Evolutionary conservation across 257 asterid species (phyloP).

Genomic region (Leptodermis oblonga): DNA sequence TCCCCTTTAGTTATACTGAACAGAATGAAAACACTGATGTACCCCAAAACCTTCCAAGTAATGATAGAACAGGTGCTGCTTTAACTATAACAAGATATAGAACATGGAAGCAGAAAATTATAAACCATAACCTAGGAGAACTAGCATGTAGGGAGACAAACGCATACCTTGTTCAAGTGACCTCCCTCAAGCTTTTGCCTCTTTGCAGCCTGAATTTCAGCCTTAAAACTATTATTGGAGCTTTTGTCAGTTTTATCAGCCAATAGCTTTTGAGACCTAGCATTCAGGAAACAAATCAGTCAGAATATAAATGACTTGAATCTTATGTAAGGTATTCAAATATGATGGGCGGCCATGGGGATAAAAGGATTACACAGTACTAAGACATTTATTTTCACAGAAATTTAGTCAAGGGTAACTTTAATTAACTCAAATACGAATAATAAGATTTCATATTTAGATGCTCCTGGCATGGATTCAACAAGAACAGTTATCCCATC

Average conservation of each 20-base stretch:
- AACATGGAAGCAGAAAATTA: background rate
- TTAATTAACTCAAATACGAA: too few species aligned
- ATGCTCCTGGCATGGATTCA: background rate
- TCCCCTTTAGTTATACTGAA: background rate
- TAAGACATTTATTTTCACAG: background rate
- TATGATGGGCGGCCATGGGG: background rate
- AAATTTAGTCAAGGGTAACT: background rate
- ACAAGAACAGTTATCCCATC: background rate
- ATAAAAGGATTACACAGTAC: background rate
- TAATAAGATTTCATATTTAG: background rate
- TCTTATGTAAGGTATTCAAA: too few species aligned
- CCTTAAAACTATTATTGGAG: conserved; percentile 29
- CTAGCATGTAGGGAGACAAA: conserved; percentile 1
- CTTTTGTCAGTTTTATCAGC: conserved; percentile 45
- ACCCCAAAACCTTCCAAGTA: background rate
- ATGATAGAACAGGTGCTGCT: background rate
- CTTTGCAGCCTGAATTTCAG: conserved; percentile 90
- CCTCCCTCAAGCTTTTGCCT: conserved; percentile 98
- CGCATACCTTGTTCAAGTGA: conserved; percentile 62
- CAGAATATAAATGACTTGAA: background rate
- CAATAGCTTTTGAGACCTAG: conserved; percentile 45
- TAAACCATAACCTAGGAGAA: conserved; percentile 8
- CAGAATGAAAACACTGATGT: background rate
- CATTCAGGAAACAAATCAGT: conserved; percentile 18
- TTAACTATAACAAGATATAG: background rate